A percentile compares a stretch with the other conserved stretches of the same genome.
Conservation (phyloP, 495 filamentous ascomycete genomes). For the Xylaria castorea region DNA sequence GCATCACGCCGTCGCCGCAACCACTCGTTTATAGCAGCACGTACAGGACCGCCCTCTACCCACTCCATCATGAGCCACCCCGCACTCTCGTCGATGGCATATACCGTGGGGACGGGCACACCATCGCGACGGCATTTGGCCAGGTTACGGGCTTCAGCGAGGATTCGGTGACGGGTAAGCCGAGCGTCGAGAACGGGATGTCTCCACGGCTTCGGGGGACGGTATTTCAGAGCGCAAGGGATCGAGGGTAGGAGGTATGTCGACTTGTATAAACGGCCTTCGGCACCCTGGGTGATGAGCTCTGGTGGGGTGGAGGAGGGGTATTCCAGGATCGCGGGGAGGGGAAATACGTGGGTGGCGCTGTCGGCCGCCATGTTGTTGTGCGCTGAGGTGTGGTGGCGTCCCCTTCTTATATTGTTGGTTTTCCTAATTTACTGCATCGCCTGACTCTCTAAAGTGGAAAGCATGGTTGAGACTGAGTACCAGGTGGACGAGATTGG, state of each 20-base stretch:
- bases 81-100: constrained; percentile 72
- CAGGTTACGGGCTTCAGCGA: constrained; percentile 86
- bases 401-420: background rate
- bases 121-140: constrained; percentile 76
- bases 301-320: constrained; percentile 60
- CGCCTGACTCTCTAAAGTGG: background rate
- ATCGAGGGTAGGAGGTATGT: constrained; percentile 72
- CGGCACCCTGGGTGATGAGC: constrained; percentile 89
- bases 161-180: constrained; percentile 82
- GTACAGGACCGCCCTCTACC: constrained; percentile 76
- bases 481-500: background rate
- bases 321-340: constrained; percentile 70
- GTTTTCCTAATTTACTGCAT: background rate
- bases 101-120: constrained; percentile 76
- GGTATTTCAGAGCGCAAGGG: constrained; percentile 87
- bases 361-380: constrained; percentile 23
- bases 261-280: constrained; percentile 91
- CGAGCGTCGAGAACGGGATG: constrained; percentile 90
- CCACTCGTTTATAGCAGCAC: constrained; percentile 71
- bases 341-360: constrained; percentile 49
- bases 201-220: constrained; percentile 89
- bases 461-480: background rate
- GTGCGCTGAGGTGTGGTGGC: background rate
- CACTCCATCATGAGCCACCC: constrained; percentile 94
- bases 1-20: constrained; percentile 45